These are phyloP conservation scores for Kwoniella europaea DNA, from an alignment of 768 basidiomycete genomes.

Conservation along the genomic window DNA sequence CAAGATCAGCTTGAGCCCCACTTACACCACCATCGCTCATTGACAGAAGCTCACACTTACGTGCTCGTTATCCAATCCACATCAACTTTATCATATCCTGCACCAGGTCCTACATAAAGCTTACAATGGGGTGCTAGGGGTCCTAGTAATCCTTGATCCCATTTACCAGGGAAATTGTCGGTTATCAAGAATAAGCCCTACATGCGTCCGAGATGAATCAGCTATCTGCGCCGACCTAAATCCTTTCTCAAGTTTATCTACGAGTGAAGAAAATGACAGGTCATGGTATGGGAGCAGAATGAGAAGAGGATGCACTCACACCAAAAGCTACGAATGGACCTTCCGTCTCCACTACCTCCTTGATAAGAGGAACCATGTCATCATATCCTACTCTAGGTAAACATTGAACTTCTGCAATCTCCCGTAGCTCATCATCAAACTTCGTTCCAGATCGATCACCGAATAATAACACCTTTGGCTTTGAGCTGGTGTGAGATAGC, in stretches of 20 bases:
- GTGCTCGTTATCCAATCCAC: slow-evolving; percentile 53
- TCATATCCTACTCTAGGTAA: slow-evolving; percentile 26
- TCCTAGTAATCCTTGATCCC: slow-evolving; percentile 25
- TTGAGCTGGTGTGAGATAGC: background rate
- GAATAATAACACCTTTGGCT: slow-evolving; percentile 23
- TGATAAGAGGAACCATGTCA: slow-evolving; percentile 23
- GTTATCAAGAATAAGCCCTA: slow-evolving; percentile 24
- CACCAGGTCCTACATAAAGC: slow-evolving; percentile 38
- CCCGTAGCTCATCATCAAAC: slow-evolving; percentile 22
- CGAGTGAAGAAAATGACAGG: too few species aligned
- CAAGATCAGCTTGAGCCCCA: background rate
- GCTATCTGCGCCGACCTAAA: background rate
- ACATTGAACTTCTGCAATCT: slow-evolving; percentile 31
- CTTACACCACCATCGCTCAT: slow-evolving; percentile 9
- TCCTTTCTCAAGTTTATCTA: too few species aligned
- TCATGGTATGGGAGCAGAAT: too few species aligned
- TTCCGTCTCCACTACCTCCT: slow-evolving; percentile 23
- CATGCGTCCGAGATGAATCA: background rate
- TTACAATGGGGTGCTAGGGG: slow-evolving; percentile 35
- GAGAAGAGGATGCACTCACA: slow-evolving; percentile 15
- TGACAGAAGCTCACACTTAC: slow-evolving; percentile 23
- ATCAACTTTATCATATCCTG: slow-evolving; percentile 58
- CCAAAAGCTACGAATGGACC: slow-evolving; percentile 37
- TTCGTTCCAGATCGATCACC: slow-evolving; percentile 21
- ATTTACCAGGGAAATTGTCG: slow-evolving; percentile 28